These are phyloP conservation scores for Colletotrichum paranaense DNA, from an alignment of 2,329 filamentous ascomycete genomes.

Conservation along the genomic window DNA sequence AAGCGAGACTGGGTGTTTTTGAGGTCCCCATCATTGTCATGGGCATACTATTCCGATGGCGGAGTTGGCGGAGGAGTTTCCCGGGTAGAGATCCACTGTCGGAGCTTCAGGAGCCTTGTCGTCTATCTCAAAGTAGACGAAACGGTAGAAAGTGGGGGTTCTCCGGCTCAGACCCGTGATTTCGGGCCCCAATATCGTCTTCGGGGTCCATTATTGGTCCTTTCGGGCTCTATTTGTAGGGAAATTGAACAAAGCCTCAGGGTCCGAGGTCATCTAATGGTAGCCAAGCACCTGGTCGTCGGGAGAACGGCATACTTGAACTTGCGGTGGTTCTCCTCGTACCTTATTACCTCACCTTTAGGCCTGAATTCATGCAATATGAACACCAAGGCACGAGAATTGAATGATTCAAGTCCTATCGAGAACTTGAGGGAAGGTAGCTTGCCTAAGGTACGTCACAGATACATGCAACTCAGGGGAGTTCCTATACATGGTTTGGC, in stretches of 20 bases:
- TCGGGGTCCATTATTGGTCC: neutral
- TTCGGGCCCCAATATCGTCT: neutral
- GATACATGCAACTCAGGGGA: neutral
- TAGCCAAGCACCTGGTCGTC: neutral
- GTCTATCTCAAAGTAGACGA: neutral
- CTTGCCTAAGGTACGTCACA: neutral
- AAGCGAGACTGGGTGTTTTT: neutral
- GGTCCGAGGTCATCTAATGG: neutral
- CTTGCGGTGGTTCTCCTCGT: fast-evolving
- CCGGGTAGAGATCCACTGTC: neutral
- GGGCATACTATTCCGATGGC: neutral
- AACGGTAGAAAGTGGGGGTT: neutral
- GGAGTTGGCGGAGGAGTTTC: neutral
- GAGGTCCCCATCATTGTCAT: neutral
- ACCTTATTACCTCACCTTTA: neutral
- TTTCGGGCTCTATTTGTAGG: neutral
- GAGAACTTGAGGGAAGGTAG: neutral
- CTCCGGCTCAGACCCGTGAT: neutral
- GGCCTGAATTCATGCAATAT: neutral
- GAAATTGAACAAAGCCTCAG: neutral
- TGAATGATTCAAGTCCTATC: neutral
- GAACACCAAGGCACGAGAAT: neutral
- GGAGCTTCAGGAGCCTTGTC: neutral
- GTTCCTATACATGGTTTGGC: neutral
- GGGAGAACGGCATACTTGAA: neutral